Evolutionary conservation across 192 early-diverging fungal species (phyloP).

Genomic region (Backusella tarrabulga): DNA sequence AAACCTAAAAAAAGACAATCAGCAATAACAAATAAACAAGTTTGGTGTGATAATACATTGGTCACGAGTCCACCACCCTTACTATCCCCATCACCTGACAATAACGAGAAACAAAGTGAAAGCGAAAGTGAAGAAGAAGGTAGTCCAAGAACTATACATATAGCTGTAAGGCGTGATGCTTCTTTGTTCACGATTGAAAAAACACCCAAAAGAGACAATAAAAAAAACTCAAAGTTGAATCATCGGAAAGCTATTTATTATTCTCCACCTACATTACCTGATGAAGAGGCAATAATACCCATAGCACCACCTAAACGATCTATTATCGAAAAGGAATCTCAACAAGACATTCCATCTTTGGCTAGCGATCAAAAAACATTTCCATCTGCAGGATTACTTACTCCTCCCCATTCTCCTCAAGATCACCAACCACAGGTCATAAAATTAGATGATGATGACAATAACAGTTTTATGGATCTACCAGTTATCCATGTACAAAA

Average conservation of each 20-base stretch:
- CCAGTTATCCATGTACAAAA: constrained; percentile 9
- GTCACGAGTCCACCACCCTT: neutral
- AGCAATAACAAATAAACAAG: neutral
- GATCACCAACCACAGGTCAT: neutral
- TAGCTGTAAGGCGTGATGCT: constrained; percentile 5
- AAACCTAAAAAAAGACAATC: neutral
- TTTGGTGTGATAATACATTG: neutral
- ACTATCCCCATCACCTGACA: neutral
- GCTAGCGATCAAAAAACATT: neutral
- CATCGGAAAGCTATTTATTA: neutral
- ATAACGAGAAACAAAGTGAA: neutral
- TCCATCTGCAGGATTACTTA: constrained; percentile 6
- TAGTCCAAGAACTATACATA: neutral
- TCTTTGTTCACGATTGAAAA: constrained; percentile 17
- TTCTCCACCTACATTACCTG: neutral
- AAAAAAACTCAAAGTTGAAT: neutral
- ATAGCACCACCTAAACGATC: neutral
- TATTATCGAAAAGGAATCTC: neutral
- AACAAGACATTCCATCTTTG: neutral
- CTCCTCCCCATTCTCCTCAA: neutral
- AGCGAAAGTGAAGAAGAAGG: neutral
- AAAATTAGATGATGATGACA: neutral
- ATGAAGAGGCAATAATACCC: neutral
- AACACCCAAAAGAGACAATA: neutral
- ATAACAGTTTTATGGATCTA: neutral